phyloP scores from a whole-genome alignment of 202 grass and related monocot species.

The Setaria viridis region DNA sequence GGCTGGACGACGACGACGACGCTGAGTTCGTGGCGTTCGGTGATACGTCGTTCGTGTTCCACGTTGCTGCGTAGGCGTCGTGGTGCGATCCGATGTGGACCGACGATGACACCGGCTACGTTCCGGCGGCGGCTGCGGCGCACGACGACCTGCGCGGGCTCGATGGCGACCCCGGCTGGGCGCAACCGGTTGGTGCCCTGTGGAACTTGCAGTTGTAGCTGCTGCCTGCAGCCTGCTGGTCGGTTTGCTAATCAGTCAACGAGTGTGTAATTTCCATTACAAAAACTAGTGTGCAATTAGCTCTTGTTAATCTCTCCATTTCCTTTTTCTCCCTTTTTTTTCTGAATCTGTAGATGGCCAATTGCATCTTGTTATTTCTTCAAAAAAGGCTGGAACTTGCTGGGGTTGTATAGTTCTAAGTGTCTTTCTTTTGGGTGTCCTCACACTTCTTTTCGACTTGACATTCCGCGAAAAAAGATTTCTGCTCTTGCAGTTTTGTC shows the following conservation, averaged over 20 bases:
- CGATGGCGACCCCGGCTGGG: slow-evolving; percentile 33
- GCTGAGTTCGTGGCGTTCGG: slow-evolving; percentile 4
- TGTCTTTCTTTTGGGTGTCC: too few species aligned
- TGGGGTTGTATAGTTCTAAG: too few species aligned
- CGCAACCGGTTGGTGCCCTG: slow-evolving; percentile 14
- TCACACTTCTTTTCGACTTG: too few species aligned
- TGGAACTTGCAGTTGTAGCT: slow-evolving; percentile 40
- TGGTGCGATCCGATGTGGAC: slow-evolving; percentile 43
- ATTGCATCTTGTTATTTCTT: neutral
- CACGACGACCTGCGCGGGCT: slow-evolving; percentile 19
- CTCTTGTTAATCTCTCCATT: neutral
- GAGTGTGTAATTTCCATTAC: neutral
- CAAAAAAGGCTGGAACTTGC: too few species aligned
- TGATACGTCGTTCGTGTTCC: neutral
- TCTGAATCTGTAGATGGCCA: slow-evolving; percentile 23
- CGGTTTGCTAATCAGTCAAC: neutral
- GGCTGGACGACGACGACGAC: slow-evolving; percentile 37
- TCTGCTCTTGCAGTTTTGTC: too few species aligned
- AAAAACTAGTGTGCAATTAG: slow-evolving; percentile 20
- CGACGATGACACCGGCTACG: neutral
- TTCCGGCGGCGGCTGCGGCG: neutral
- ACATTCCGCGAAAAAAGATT: too few species aligned
- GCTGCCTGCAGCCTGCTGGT: neutral
- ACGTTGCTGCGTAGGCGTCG: neutral
- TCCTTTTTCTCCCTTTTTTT: neutral